These are phyloP conservation scores for Nemania sp. DNA, from an alignment of 2,329 filamentous ascomycete genomes.

Conservation along the genomic window DNA sequence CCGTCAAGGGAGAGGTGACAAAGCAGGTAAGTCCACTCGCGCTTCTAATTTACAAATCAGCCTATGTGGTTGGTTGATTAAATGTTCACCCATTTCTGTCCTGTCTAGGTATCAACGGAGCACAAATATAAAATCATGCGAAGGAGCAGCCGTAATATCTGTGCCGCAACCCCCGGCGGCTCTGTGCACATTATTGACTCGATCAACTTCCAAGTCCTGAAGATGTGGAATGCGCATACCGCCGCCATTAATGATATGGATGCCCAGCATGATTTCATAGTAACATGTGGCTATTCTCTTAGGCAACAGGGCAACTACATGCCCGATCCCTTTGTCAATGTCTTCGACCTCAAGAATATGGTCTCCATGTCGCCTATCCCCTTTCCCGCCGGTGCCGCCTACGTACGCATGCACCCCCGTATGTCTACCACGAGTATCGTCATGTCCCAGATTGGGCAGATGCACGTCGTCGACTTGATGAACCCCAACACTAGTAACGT, in stretches of 20 bases:
- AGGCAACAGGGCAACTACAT: slow-evolving; percentile 83
- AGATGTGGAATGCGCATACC: slow-evolving; percentile 90
- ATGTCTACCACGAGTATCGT: slow-evolving; percentile 96
- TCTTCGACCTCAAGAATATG: slow-evolving; percentile 94
- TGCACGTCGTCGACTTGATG: slow-evolving; percentile 96
- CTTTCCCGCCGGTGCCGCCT: slow-evolving; percentile 91
- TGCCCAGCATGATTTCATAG: slow-evolving; percentile 91
- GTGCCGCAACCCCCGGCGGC: slow-evolving; percentile 86
- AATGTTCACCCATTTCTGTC: background rate
- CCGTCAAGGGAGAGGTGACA: slow-evolving; percentile 76
- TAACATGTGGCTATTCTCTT: slow-evolving; percentile 93
- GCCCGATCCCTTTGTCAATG: slow-evolving; percentile 92
- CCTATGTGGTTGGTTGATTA: background rate
- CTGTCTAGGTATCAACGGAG: slow-evolving; percentile 71
- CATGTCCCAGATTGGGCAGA: slow-evolving; percentile 89
- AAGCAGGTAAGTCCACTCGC: slow-evolving; percentile 66
- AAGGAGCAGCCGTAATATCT: slow-evolving; percentile 83
- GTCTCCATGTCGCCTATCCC: slow-evolving; percentile 89
- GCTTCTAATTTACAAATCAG: too few relatives aligned
- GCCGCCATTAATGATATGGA: slow-evolving; percentile 97
- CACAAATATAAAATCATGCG: slow-evolving; percentile 93
- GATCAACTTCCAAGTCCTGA: slow-evolving; percentile 79
- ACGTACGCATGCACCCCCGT: slow-evolving; percentile 95
- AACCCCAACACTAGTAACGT: slow-evolving; percentile 90
- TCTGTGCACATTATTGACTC: slow-evolving; percentile 89